Percentiles rank a stretch among this genome's conserved stretches.
phyloP scores from a whole-genome alignment of 2,329 filamentous ascomycete genomes.

The Rhinocladiella mackenziei region DNA sequence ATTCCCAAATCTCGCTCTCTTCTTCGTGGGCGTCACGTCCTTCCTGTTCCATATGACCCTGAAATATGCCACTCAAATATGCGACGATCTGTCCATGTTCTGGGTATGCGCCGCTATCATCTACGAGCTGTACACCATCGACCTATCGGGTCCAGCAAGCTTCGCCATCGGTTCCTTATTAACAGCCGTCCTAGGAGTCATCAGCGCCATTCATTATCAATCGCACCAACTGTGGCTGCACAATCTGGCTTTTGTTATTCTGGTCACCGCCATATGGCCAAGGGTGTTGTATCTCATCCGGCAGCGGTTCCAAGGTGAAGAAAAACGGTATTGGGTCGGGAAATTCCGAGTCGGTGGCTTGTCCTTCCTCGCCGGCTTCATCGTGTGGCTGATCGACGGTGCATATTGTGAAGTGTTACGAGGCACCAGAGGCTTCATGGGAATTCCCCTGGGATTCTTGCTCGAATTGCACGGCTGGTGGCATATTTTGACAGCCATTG shows the following conservation, averaged over 20 bases:
- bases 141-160: constrained; percentile 9
- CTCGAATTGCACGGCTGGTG: constrained; percentile 36
- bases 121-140: constrained; percentile 23
- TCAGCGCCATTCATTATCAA: constrained; percentile 20
- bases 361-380: constrained; percentile 22
- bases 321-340: constrained; percentile 15
- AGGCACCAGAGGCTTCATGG: constrained; percentile 23
- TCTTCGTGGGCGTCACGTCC: constrained; percentile 29
- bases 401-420: constrained; percentile 28
- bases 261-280: constrained; percentile 24
- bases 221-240: constrained; percentile 24
- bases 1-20: constrained; percentile 27
- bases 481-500: constrained; percentile 27
- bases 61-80: constrained; percentile 26
- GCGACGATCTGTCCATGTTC: constrained; percentile 27
- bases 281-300: constrained; percentile 22
- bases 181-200: constrained; percentile 18
- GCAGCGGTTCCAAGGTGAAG: constrained; percentile 9
- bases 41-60: constrained; percentile 29
- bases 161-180: constrained; percentile 13
- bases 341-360: constrained; percentile 22
- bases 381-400: constrained; percentile 31
- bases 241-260: constrained; percentile 16
- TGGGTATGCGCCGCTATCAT: constrained; percentile 26
- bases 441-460: constrained; percentile 30